Percentiles rank a stretch among this genome's conserved stretches.
phyloP scores from a whole-genome alignment of 805 yeast genomes.

The Candida palmyrensis region DNA sequence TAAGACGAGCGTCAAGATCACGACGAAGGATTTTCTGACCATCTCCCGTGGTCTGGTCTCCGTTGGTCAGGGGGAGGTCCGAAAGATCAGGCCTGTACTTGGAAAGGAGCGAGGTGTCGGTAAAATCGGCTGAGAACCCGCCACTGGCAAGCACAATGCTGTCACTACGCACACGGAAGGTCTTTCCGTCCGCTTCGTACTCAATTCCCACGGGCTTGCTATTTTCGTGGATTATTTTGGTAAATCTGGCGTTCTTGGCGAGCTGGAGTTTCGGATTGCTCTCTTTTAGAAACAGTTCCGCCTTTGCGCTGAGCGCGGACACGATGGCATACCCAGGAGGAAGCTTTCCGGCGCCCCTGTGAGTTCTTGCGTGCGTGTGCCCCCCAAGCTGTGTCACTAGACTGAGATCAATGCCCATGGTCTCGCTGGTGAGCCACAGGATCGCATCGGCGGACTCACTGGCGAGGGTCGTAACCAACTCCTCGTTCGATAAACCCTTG shows the following conservation, averaged over 20 bases:
- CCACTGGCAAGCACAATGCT: conserved; percentile 54
- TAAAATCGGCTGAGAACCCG: conserved; percentile 45
- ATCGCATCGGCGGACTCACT: conserved; percentile 25
- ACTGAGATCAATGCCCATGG: conserved; percentile 22
- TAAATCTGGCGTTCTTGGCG: conserved; percentile 12
- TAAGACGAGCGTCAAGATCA: conserved; percentile 42
- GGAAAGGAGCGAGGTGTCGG: conserved; percentile 27
- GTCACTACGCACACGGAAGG: conserved; percentile 14
- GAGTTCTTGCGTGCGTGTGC: conserved; percentile 36
- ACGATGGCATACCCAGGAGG: conserved; percentile 62
- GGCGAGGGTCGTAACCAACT: conserved; percentile 21
- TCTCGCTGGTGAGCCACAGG: conserved; percentile 24
- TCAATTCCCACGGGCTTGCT: conserved; percentile 38
- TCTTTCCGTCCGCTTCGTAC: conserved; percentile 15
- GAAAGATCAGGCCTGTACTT: conserved; percentile 44
- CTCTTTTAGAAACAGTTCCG: conserved; percentile 25
- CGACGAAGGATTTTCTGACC: conserved; percentile 46
- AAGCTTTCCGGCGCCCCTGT: conserved; percentile 35
- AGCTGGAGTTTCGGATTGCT: conserved; percentile 18
- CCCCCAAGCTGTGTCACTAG: conserved; percentile 35
- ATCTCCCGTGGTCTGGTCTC: conserved; percentile 53
- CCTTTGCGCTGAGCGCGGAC: conserved; percentile 35
- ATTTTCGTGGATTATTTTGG: conserved; percentile 18
- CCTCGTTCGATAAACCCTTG: conserved; percentile 18
- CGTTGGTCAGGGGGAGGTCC: conserved; percentile 51